Evolutionary conservation across 179 eudicot species (phyloP).

Genomic region (Spergularia azorica): DNA sequence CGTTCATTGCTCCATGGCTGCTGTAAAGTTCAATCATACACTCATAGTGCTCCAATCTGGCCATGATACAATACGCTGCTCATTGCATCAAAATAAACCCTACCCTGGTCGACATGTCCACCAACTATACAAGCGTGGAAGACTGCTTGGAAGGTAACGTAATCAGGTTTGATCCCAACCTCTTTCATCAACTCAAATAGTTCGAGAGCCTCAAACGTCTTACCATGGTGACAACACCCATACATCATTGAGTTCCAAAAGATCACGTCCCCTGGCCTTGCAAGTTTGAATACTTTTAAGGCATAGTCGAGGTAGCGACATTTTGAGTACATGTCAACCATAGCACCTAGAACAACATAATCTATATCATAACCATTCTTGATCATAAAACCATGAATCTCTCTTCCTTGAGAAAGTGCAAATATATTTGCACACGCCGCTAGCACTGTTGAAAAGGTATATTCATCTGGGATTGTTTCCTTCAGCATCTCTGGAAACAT

Average conservation of each 20-base stretch:
- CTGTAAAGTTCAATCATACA: conserved; percentile 63
- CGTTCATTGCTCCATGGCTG: conserved; percentile 57
- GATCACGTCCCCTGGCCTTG: conserved; percentile 30
- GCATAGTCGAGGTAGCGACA: conserved; percentile 38
- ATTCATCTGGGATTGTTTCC: conserved; percentile 53
- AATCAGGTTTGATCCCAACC: conserved; percentile 54
- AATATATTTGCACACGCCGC: conserved; percentile 67
- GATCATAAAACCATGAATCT: conserved; percentile 43
- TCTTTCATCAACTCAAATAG: conserved; percentile 54
- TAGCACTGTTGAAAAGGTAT: conserved; percentile 63
- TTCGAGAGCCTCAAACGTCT: conserved; percentile 39
- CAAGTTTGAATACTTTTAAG: conserved; percentile 28
- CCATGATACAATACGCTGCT: conserved; percentile 48
- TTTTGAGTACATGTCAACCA: conserved; percentile 47
- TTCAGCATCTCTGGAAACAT: conserved; percentile 53
- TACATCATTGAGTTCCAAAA: conserved; percentile 46
- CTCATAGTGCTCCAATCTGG: conserved; percentile 68
- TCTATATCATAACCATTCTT: conserved; percentile 36
- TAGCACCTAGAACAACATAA: conserved; percentile 34
- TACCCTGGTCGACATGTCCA: conserved; percentile 57
- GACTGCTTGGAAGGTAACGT: conserved; percentile 55
- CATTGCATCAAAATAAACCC: conserved; percentile 59
- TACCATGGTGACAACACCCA: conserved; percentile 58
- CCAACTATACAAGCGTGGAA: conserved; percentile 55
- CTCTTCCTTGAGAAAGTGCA: conserved; percentile 44